Base-by-base conservation (phyloP, 2,329 filamentous ascomycete species). In the Alternaria infectoria region DNA sequence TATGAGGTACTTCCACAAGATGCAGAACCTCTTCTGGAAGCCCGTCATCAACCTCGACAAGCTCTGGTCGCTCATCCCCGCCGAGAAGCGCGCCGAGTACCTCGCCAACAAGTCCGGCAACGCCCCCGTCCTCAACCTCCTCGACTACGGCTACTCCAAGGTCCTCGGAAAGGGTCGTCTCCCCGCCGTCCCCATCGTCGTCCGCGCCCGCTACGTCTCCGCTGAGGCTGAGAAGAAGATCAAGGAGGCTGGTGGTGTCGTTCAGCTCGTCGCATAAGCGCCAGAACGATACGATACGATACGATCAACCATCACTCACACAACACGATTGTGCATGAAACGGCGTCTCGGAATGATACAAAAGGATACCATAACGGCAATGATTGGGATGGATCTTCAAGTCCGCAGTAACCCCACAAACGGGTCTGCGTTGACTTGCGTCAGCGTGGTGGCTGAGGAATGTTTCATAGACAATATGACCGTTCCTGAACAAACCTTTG, bases 31-130 rank as follows among this genome's bases (percentile, higher is more conserved):
- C 82, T 93, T 95, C 89, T 99, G 95, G 96, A 97, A 97, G 88
- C 96, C 96, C 74, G 89, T 93, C 78, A 91, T 99, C 91, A 99
- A 99, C 89, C 87, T 99, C 78, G 96, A 98, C 86, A 99, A 98
- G 95, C 91, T 99, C 75, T 97, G 93, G 93, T 91, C 94, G 66
- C 93, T 99, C 80, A 90, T 99, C 81, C 96, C 96, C 81, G 84
- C 86, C 75, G 96, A 99, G 86, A 90, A 93, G 83, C 95, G 96
- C 80, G 93, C 97, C 54, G 90, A 93, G 84, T 98, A 98, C 89
- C 83, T 97, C 80, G 83, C 85, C 79, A 89, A 91, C 83, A 93
- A 93, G 86, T 90, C 89, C 83, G 93, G 97, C 84, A 97, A 92
- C 83, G 93, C 95, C 71, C 96, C 96, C 82, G 96, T 99, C 81